Conservation (phyloP, 169 alveolate genomes). For the Babesia caballi region DNA sequence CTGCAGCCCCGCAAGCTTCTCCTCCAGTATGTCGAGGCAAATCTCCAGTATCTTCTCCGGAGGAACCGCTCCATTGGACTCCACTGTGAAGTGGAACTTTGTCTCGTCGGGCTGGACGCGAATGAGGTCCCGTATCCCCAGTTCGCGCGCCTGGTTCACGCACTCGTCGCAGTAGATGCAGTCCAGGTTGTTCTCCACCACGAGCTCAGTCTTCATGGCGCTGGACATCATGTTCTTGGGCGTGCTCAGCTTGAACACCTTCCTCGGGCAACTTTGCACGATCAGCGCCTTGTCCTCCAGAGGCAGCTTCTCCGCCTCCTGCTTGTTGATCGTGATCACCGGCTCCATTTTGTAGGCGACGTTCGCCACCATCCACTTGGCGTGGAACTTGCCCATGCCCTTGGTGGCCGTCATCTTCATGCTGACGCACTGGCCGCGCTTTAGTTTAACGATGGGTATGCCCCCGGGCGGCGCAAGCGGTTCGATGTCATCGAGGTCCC, state of each 20-base stretch:
- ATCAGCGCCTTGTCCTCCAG: slow-evolving; percentile 63
- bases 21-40: slow-evolving; percentile 83
- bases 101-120: slow-evolving; percentile 73
- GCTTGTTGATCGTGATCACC: slow-evolving; percentile 65
- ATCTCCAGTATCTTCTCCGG: slow-evolving; percentile 90
- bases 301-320: slow-evolving; percentile 72
- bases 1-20: slow-evolving; percentile 68
- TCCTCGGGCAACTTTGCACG: slow-evolving; percentile 87
- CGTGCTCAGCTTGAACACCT: slow-evolving; percentile 74
- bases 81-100: slow-evolving; percentile 75
- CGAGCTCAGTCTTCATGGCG: slow-evolving; percentile 60
- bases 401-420: slow-evolving; percentile 91
- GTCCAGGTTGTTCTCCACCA: slow-evolving; percentile 38
- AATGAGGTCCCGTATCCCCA: slow-evolving; percentile 71
- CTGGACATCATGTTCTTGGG: slow-evolving; percentile 44
- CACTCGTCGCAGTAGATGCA: slow-evolving; percentile 73
- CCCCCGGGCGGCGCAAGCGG: slow-evolving; percentile 79
- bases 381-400: slow-evolving; percentile 96
- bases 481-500: slow-evolving; percentile 53
- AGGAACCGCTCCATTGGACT: slow-evolving; percentile 91
- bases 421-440: slow-evolving; percentile 88
- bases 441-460: slow-evolving; percentile 89
- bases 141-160: slow-evolving; percentile 62
- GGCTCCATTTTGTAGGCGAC: slow-evolving; percentile 84
- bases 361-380: slow-evolving; percentile 95